A percentile compares a stretch with the other conserved stretches of the same genome.
Evolutionary conservation across 805 yeast species (phyloP).

Genomic region (Metschnikowia santaceciliae): DNA sequence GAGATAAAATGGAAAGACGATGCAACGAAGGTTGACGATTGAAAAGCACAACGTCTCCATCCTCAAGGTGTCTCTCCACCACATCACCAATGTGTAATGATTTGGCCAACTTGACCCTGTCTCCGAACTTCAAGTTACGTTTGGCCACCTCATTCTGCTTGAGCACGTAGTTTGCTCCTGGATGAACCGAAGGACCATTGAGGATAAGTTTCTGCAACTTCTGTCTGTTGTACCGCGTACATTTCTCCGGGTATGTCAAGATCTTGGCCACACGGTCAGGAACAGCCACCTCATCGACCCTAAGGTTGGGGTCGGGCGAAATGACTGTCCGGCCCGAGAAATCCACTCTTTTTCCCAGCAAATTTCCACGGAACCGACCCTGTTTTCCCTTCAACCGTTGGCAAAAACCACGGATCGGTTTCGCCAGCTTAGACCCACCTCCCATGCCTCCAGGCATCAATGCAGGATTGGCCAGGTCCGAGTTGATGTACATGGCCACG

Average conservation of each 20-base stretch:
- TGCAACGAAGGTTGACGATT: conserved; percentile 98
- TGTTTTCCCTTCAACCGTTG: conserved; percentile 97
- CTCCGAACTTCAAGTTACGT: conserved; percentile 86
- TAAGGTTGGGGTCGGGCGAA: conserved; percentile 95
- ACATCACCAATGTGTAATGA: conserved; percentile 81
- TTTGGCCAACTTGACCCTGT: conserved; percentile 70
- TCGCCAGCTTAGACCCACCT: conserved; percentile 49
- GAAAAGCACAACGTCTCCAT: conserved; percentile 92
- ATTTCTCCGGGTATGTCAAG: conserved; percentile 92
- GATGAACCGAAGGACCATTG: conserved; percentile 86
- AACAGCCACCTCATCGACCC: conserved; percentile 96
- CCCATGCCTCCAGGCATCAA: conserved; percentile 67
- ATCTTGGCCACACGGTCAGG: conserved; percentile 97
- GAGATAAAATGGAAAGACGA: conserved; percentile 88
- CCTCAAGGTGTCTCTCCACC: conserved; percentile 95
- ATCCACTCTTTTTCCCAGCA: conserved; percentile 98
- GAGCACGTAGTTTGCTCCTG: conserved; percentile 92
- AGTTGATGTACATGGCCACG: conserved; percentile 95
- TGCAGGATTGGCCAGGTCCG: conserved; percentile 86
- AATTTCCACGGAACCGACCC: conserved; percentile 97
- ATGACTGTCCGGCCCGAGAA: conserved; percentile 97
- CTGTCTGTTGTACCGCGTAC: conserved; percentile 78
- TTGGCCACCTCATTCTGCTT: conserved; percentile 82
- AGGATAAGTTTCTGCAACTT: conserved; percentile 70
- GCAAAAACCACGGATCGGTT: conserved; percentile 91